Evolutionary conservation across 352 stramenopile genomes (phyloP).

Genomic region (Globisporangium viniferum): DNA sequence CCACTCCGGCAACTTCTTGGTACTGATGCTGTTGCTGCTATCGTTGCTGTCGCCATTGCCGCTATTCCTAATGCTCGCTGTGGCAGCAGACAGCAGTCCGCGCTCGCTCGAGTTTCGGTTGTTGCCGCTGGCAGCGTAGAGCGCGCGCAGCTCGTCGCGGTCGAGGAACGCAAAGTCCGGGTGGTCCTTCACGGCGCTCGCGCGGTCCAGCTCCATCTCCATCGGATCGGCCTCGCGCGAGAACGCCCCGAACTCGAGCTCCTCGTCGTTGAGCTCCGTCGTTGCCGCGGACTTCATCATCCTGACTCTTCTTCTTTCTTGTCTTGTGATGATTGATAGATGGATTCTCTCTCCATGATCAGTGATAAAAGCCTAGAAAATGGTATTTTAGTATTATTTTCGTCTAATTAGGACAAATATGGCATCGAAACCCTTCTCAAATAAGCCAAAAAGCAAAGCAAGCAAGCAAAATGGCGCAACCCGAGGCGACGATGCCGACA

Average conservation of each 20-base stretch:
- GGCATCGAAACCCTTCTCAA: too few relatives aligned
- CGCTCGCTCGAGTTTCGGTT: neutral
- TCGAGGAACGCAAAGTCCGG: constrained; percentile 65
- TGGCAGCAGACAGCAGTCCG: neutral
- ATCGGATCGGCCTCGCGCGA: constrained; percentile 64
- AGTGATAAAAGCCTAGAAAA: too few relatives aligned
- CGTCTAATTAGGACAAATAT: too few relatives aligned
- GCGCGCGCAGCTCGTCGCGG: constrained; percentile 27
- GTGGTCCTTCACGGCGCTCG: constrained; percentile 58
- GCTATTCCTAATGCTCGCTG: constrained; percentile 12
- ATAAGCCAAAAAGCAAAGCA: neutral
- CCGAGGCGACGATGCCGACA: neutral
- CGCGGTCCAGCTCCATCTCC: constrained; percentile 60
- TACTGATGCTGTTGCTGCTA: neutral
- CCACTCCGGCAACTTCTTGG: constrained; percentile 40
- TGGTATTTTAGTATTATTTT: too few relatives aligned
- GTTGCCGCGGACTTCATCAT: constrained; percentile 1
- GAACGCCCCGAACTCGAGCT: constrained; percentile 62
- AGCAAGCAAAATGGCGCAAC: neutral
- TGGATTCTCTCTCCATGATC: neutral
- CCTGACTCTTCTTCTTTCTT: neutral
- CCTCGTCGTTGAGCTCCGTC: constrained; percentile 39
- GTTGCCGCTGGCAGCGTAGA: constrained; percentile 6
- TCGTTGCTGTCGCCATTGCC: neutral
- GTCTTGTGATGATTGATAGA: neutral